phyloP scores from a whole-genome alignment of 1,284 basidiomycete genomes.

The Trametes hirsuta region DNA sequence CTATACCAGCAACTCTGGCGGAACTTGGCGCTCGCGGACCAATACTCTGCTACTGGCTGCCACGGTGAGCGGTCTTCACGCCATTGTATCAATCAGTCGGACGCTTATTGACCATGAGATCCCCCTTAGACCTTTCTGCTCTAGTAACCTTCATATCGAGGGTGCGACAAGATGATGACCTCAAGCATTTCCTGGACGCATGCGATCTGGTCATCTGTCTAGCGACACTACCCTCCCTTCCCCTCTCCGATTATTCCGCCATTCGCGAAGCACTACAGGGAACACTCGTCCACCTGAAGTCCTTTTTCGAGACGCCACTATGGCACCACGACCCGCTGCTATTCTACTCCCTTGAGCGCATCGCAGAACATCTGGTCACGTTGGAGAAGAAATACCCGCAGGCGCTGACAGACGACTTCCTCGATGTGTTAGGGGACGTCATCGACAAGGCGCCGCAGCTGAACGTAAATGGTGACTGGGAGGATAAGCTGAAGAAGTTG shows the following conservation, averaged over 20 bases:
- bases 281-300: constrained; percentile 16
- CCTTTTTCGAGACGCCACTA: constrained; percentile 19
- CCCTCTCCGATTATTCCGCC: not conserved
- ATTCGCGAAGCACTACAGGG: constrained; percentile 3
- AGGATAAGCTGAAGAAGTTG: constrained; percentile 23
- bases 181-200: constrained; percentile 24
- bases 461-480: constrained; percentile 20
- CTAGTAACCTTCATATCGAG: constrained; percentile 16
- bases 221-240: constrained; percentile 12
- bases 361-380: constrained; percentile 18
- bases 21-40: constrained; percentile 17
- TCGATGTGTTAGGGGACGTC: constrained; percentile 16
- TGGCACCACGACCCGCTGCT: constrained; percentile 17
- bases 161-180: constrained; percentile 5
- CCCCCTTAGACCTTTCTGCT: constrained; percentile 7
- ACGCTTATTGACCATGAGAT: not conserved
- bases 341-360: constrained; percentile 21
- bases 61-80: constrained; percentile 10
- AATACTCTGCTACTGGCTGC: constrained; percentile 8
- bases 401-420: constrained; percentile 9
- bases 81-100: too few relatives aligned
- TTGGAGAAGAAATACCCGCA: constrained; percentile 15
- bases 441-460: constrained; percentile 9
- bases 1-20: constrained; percentile 20
- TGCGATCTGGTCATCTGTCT: constrained; percentile 24